These are phyloP conservation scores for Trapa incisa DNA, from an alignment of 345 rosid species.

Conservation along the genomic window DNA sequence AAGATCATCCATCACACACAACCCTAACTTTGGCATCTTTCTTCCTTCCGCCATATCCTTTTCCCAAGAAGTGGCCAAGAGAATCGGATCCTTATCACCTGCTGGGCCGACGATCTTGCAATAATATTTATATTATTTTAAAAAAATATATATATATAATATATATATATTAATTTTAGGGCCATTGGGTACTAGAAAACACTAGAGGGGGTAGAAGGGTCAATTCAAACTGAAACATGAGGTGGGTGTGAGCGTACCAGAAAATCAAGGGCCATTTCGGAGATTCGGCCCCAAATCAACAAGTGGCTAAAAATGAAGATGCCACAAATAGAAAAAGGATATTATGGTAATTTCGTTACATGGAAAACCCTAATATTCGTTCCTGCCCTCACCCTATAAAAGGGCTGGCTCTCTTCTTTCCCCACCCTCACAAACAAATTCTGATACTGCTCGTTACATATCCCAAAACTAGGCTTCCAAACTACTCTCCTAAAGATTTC, in stretches of 20 bases:
- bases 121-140: too few relatives aligned
- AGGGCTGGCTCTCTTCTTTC: background rate
- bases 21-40: background rate
- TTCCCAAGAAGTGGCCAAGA: background rate
- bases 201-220: background rate
- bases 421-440: background rate
- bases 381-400: background rate
- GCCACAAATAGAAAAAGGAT: background rate
- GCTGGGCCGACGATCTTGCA: too few relatives aligned
- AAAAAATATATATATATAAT: too few relatives aligned
- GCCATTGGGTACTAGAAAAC: too few relatives aligned
- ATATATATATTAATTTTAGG: too few relatives aligned
- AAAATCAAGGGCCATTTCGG: background rate
- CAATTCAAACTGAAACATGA: background rate
- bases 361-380: background rate
- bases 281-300: background rate
- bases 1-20: background rate
- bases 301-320: background rate
- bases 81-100: background rate
- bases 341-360: background rate
- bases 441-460: background rate
- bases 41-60: background rate
- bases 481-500: background rate
- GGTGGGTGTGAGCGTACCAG: background rate
- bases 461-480: too few relatives aligned